Conservation (phyloP, 495 filamentous ascomycete genomes). For the Daldinia grandis region DNA sequence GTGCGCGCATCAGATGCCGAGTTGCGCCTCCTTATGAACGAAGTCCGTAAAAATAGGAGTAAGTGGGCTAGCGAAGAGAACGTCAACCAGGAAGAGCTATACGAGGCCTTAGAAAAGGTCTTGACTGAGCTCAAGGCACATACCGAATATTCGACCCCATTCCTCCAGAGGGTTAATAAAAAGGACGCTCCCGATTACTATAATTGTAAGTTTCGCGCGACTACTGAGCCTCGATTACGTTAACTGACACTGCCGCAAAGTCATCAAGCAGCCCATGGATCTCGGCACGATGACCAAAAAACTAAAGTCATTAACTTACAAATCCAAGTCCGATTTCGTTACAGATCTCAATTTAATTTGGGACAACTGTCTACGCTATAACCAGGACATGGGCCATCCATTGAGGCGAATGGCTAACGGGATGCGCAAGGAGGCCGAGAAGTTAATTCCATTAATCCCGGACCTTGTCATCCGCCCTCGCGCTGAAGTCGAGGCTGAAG, state of each 20-base stretch:
- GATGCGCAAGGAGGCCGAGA: constrained; percentile 97
- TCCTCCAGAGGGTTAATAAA: constrained; percentile 92
- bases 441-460: constrained; percentile 92
- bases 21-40: constrained; percentile 89
- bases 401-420: constrained; percentile 92
- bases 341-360: constrained; percentile 93
- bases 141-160: constrained; percentile 94
- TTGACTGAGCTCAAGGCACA: constrained; percentile 94
- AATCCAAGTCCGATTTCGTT: constrained; percentile 94
- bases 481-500: constrained; percentile 96
- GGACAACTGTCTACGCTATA: constrained; percentile 95
- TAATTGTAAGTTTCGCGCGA: constrained; percentile 65
- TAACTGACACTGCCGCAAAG: constrained; percentile 55
- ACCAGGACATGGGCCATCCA: constrained; percentile 85
- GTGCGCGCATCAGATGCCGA: constrained; percentile 93
- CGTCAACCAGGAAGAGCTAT: constrained; percentile 95
- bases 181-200: constrained; percentile 97
- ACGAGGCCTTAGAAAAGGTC: constrained; percentile 95
- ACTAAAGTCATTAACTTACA: constrained; percentile 84
- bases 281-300: constrained; percentile 98
- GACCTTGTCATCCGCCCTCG: constrained; percentile 89
- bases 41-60: constrained; percentile 95
- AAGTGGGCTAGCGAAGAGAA: constrained; percentile 99
- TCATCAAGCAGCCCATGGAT: constrained; percentile 99
- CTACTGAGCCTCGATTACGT: background rate